Base-by-base conservation (phyloP, 768 basidiomycete species). In the Xerocomellus dryophilus region DNA sequence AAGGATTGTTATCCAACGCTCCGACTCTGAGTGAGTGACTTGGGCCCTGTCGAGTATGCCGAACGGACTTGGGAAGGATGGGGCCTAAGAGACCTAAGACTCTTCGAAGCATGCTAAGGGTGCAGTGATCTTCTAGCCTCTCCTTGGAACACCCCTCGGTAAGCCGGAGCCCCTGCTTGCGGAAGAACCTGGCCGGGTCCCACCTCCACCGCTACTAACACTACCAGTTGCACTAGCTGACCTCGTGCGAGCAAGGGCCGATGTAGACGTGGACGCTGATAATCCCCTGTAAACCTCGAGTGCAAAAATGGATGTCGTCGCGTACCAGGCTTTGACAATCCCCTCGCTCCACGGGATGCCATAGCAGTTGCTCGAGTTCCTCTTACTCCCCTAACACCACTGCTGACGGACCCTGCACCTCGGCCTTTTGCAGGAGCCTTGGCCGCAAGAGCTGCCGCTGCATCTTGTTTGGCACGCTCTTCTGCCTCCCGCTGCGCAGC, bases 371-470 rank as follows among this genome's bases (percentile, higher is more conserved):
- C 85, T 41, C 84, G 77, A 6, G 83, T 92, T 4, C 87, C 89
- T 50, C 86, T 79, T 29, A 88, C 83, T 8, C 88, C 89, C 62
- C 86, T 71, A 3, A 88, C 80, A 15, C 81, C 80, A 32, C 87
- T 86, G 21, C 81, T 74, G 43, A 66, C 64, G 6, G 68, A 60
- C 36, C 68, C 72, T 40, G 72, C 76, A 51, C 84, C 81, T 34
- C 76, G 75, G 77, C 81, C 23, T 71, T 50, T 70, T 15, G 54
- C 25, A n/a, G 63, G 55, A 12, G 51, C 47, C 40, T 68, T 71
- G 40, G 60, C 49, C 0, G 40, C 56, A 43, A 58, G 71, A 67
- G 66, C 81, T 74, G 58, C 59, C 11, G 71, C 69, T 25, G 79
- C 76, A 57, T 84, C 83, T 20, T 73, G 72, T 61, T 77, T 79